These are phyloP conservation scores for Paramecium sexaurelia DNA, from an alignment of 73 alveolate species.

Conservation along the genomic window DNA sequence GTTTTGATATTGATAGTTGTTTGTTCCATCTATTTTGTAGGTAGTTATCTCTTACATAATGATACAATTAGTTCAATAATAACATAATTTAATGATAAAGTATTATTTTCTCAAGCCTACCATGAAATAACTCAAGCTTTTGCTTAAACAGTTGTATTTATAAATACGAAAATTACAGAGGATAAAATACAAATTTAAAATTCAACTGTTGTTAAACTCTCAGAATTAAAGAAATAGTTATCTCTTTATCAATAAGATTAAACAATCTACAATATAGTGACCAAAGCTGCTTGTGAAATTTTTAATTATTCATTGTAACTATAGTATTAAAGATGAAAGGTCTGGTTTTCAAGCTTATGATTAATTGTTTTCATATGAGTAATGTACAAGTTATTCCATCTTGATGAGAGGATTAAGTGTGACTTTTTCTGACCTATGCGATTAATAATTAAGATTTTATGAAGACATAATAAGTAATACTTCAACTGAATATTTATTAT, in stretches of 20 bases:
- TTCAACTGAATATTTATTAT: neutral
- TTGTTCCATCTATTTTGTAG: neutral
- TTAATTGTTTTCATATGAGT: neutral
- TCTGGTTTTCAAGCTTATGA: neutral
- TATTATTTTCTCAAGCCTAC: neutral
- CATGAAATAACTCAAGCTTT: neutral
- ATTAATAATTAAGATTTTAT: neutral
- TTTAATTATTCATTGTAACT: neutral
- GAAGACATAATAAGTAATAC: neutral
- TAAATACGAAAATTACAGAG: neutral
- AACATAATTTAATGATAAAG: neutral
- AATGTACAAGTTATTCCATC: neutral
- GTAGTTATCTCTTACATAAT: neutral
- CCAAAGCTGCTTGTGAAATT: neutral
- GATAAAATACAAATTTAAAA: neutral
- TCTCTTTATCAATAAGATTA: neutral
- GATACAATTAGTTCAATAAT: neutral
- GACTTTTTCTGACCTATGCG: neutral
- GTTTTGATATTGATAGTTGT: neutral
- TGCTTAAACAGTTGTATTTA: neutral
- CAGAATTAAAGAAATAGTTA: neutral
- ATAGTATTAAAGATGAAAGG: neutral
- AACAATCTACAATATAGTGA: neutral
- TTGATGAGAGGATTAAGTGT: neutral
- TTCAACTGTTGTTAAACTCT: neutral